Conservation (phyloP, 2,329 filamentous ascomycete genomes). For the Calonectria hongkongensis region DNA sequence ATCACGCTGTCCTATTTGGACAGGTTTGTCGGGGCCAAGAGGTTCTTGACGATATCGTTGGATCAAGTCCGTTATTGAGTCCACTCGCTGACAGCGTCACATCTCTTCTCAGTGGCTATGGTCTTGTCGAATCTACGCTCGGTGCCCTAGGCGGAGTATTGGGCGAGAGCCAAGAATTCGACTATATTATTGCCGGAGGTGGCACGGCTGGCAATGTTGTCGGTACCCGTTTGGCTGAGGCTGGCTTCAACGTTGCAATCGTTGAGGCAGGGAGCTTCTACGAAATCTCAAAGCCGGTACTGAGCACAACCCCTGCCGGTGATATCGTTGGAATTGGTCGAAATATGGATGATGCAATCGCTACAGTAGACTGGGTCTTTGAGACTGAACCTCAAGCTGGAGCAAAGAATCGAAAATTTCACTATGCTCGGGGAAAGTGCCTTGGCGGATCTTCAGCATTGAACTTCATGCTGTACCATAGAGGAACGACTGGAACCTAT, state of each 20-base stretch:
- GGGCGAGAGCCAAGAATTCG: not conserved
- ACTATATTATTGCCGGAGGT: slow-evolving; percentile 9
- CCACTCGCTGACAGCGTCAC: not conserved
- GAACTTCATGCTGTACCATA: slow-evolving; percentile 29
- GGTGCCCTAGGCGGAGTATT: slow-evolving; percentile 2
- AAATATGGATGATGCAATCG: slow-evolving; percentile 8
- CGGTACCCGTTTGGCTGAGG: slow-evolving; percentile 11
- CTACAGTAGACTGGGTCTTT: not conserved
- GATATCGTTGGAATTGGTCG: not conserved
- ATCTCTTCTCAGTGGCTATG: slow-evolving; percentile 4
- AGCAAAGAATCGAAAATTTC: slow-evolving; percentile 15
- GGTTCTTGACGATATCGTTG: not conserved
- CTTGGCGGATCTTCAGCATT: slow-evolving; percentile 23
- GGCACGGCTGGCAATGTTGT: slow-evolving; percentile 15
- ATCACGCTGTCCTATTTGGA: not conserved
- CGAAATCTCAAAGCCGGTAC: slow-evolving; percentile 9
- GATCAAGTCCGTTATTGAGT: not conserved
- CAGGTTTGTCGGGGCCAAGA: not conserved
- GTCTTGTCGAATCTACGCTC: not conserved
- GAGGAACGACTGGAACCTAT: slow-evolving; percentile 22
- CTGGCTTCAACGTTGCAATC: slow-evolving; percentile 12
- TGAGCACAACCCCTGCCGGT: slow-evolving; percentile 12
- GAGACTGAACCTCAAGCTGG: slow-evolving; percentile 30
- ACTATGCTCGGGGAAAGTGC: slow-evolving; percentile 25
- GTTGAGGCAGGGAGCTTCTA: slow-evolving; percentile 12